These are phyloP conservation scores for Gentiana macrophylla DNA, from an alignment of 257 asterid species.

Conservation along the genomic window DNA sequence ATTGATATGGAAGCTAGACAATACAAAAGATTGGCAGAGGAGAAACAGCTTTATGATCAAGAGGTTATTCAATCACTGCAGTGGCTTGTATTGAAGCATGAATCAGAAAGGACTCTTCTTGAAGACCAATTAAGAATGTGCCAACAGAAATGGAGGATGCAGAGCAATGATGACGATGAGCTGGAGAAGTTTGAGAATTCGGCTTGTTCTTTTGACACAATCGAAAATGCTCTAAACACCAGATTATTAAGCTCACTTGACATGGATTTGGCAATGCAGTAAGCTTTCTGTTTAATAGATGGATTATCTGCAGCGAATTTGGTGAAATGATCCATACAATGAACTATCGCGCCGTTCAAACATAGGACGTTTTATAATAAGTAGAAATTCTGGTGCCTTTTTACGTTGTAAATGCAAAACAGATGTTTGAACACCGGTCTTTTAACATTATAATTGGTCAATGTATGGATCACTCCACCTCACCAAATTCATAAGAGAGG, in stretches of 20 bases:
- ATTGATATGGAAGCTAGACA: constrained; percentile 63
- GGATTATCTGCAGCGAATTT: no score
- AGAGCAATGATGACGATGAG: constrained; percentile 17
- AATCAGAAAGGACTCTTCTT: constrained; percentile 27
- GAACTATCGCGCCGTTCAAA: no score
- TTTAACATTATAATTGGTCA: no score
- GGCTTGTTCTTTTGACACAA: constrained; percentile 1
- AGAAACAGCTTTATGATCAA: constrained; percentile 57
- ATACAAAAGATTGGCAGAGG: constrained; percentile 56
- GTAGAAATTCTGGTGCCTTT: no score
- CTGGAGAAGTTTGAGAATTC: constrained; percentile 20
- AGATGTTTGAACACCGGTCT: no score
- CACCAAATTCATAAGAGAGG: no score
- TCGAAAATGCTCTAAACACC: constrained; percentile 28
- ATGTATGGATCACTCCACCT: no score
- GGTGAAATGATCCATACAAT: no score
- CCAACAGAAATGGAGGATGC: constrained; percentile 14
- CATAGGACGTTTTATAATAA: no score
- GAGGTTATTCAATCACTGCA: constrained; percentile 64
- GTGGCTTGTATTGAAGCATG: constrained; percentile 51
- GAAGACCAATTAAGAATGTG: constrained; percentile 26
- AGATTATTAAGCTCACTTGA: constrained; percentile 55
- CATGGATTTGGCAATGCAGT: constrained; percentile 23
- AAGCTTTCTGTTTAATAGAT: constrained; percentile 1
- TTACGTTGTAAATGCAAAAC: no score